Base-by-base conservation (phyloP, 2,329 filamentous ascomycete species). In the Exophiala alcalophila region DNA sequence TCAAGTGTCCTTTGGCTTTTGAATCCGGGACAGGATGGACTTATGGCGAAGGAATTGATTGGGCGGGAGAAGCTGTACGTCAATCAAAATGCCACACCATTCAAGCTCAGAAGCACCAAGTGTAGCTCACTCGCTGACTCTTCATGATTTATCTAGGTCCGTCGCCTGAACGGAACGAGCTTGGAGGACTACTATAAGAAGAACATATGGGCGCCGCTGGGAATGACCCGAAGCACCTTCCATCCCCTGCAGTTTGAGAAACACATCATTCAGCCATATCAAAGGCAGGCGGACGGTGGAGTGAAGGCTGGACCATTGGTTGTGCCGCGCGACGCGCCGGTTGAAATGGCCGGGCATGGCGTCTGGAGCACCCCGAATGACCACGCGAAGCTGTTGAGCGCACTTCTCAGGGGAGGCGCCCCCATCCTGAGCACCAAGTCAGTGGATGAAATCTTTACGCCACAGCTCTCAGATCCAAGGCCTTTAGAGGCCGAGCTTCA, bases 11-110 rank as follows among this genome's bases (percentile, higher is more conserved):
- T 25, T 25, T 86, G 11, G 59, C 83, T 1, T 78, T 15, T 6
- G 35, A 80, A 39, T 76, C 76, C 1, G 76, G 75, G 0, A 58
- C 59, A 0, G 57, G 62, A 2, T 80, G 74, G 74, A 62, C 65
- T 50, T 78, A 79, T 44, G 67, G 71, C 0, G 52, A 64, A 0
- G 65, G 69, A 1, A 52, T 73, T 1, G 76, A 80, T 59, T 79
- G 73, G 74, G 71, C 68, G 0, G 75, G 76, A 2, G 63, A 66
- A 0, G 60, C 77, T 1, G 63, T 78, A 1, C 16, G 30, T 32
- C 15, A 11, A 18, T 25, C 23, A n/a, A 25, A 25, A n/a, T n/a
- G n/a, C n/a, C n/a, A n/a, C n/a, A n/a, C n/a, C 23, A n/a, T n/a
- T n/a, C n/a, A n/a, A n/a, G n/a, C n/a, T n/a, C n/a, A n/a, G n/a